A percentile compares a stretch with the other conserved stretches of the same genome.
Evolutionary conservation across 2,329 filamentous ascomycete genomes (phyloP).

Genomic region (Diaporthe humulicola): DNA sequence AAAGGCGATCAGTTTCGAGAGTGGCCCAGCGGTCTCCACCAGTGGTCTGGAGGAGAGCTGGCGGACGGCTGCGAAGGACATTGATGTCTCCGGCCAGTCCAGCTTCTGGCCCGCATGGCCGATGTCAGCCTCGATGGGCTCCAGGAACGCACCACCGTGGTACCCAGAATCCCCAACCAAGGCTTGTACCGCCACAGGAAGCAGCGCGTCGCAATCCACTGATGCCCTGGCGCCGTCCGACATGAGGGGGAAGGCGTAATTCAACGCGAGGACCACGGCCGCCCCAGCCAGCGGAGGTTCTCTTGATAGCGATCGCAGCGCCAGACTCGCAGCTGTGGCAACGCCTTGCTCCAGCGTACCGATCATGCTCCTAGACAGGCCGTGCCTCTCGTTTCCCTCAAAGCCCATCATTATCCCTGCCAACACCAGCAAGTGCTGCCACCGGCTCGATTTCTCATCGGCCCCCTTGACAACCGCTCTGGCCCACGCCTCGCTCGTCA

Average conservation of each 20-base stretch:
- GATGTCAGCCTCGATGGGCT: conserved; percentile 76
- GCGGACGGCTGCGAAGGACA: conserved; percentile 72
- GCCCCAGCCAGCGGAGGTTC: conserved; percentile 56
- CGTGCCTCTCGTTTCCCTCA: conserved; percentile 72
- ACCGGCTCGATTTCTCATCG: conserved; percentile 73
- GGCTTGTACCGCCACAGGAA: conserved; percentile 77
- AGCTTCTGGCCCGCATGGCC: conserved; percentile 68
- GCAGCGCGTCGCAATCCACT: conserved; percentile 76
- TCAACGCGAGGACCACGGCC: conserved; percentile 78
- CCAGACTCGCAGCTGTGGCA: conserved; percentile 81
- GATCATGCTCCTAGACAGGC: conserved; percentile 74
- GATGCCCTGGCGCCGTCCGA: conserved; percentile 69
- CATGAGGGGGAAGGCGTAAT: conserved; percentile 81
- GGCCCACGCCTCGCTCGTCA: conserved; percentile 67
- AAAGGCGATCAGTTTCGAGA: conserved; percentile 75
- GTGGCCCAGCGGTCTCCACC: conserved; percentile 75
- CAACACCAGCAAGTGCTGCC: conserved; percentile 87
- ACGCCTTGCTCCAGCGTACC: conserved; percentile 80
- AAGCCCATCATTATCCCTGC: conserved; percentile 84
- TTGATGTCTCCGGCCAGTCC: conserved; percentile 73
- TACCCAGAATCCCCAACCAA: conserved; percentile 81
- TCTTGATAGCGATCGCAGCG: conserved; percentile 64
- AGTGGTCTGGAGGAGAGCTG: conserved; percentile 72
- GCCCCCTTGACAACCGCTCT: conserved; percentile 69
- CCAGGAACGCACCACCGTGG: conserved; percentile 81